Percentiles rank a stretch among this genome's conserved stretches.
Evolutionary conservation across 2,329 filamentous ascomycete genomes (phyloP).

Genomic region (Tolypocladium ovalisporum): DNA sequence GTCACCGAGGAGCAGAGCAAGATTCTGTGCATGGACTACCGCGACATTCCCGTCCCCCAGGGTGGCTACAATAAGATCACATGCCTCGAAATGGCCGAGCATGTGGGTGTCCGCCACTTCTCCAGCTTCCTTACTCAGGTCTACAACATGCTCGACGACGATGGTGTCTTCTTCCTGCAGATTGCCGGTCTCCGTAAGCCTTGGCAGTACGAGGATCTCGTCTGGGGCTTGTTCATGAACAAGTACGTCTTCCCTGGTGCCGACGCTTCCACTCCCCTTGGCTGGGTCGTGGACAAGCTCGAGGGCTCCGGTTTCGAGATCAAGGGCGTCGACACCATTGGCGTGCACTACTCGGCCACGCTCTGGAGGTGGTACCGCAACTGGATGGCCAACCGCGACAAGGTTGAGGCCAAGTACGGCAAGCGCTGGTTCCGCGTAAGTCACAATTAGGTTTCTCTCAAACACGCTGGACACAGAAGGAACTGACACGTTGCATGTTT

Average conservation of each 20-base stretch:
- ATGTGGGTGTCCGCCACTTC: slow-evolving; percentile 91
- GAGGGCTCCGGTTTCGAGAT: slow-evolving; percentile 66
- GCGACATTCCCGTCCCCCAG: slow-evolving; percentile 73
- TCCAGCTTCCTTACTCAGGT: slow-evolving; percentile 72
- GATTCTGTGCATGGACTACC: slow-evolving; percentile 94
- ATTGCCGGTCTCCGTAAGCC: slow-evolving; percentile 86
- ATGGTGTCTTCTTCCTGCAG: slow-evolving; percentile 92
- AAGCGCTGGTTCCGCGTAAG: slow-evolving; percentile 88
- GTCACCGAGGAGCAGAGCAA: slow-evolving; percentile 80
- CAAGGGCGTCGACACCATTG: slow-evolving; percentile 85
- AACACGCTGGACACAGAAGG: not conserved
- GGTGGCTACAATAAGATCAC: slow-evolving; percentile 80
- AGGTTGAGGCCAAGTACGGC: slow-evolving; percentile 91
- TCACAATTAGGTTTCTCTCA: not conserved
- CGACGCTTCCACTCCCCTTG: slow-evolving; percentile 87
- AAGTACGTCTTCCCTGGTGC: slow-evolving; percentile 98
- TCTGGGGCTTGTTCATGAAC: slow-evolving; percentile 99
- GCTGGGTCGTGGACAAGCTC: slow-evolving; percentile 73
- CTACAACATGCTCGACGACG: slow-evolving; percentile 91
- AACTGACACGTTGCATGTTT: not conserved
- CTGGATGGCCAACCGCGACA: slow-evolving; percentile 89
- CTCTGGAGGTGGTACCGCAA: slow-evolving; percentile 98
- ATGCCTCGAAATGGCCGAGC: slow-evolving; percentile 96
- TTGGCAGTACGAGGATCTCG: slow-evolving; percentile 97
- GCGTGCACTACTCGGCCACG: slow-evolving; percentile 93